Conservation (phyloP, 192 early-diverging fungal genomes). For the Rhizophagus clarus region DNA sequence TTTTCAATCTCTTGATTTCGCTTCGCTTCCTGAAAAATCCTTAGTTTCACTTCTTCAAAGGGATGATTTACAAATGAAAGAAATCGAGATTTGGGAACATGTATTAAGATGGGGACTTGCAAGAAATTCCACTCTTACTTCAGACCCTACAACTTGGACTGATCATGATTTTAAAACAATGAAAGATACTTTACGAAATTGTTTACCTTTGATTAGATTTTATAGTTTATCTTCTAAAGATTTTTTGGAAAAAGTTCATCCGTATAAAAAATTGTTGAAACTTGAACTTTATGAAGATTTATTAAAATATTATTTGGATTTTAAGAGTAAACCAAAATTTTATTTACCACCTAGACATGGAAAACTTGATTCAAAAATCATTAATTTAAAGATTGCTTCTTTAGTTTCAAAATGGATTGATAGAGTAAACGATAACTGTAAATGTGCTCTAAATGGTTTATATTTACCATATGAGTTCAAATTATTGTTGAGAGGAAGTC, state of each 20-base stretch:
- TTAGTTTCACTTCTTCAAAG: background rate
- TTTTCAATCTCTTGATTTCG: background rate
- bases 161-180: background rate
- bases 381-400: background rate
- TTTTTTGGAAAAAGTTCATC: background rate
- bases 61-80: background rate
- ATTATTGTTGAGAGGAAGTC: background rate
- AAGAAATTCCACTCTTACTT: background rate
- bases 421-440: background rate
- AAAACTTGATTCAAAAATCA: background rate
- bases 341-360: background rate
- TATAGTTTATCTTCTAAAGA: background rate
- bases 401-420: background rate
- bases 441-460: background rate
- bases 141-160: background rate
- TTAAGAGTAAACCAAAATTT: background rate
- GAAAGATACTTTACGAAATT: background rate
- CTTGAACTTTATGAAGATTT: background rate
- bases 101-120: background rate
- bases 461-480: background rate
- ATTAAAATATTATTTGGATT: background rate
- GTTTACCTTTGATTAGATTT: background rate
- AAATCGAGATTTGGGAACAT: background rate
- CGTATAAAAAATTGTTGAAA: background rate
- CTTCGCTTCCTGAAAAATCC: background rate